phyloP scores from a whole-genome alignment of 2,329 filamentous ascomycete genomes.

The Aspergillus pseudotamarii region DNA sequence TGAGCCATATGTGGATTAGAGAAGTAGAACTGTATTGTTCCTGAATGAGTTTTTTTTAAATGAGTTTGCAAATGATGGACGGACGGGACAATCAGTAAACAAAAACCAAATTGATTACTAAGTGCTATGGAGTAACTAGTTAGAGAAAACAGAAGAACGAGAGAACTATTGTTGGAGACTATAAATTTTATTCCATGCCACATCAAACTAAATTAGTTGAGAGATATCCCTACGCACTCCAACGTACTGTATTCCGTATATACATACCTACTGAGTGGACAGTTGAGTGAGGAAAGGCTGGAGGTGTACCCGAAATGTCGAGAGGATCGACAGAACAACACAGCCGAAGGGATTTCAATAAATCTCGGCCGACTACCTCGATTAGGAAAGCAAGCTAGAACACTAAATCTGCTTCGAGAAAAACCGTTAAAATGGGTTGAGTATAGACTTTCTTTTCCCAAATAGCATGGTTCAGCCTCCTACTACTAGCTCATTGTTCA shows the following conservation, averaged over 20 bases:
- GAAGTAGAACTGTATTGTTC: neutral
- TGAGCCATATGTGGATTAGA: neutral
- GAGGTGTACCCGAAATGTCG: conserved; percentile 2
- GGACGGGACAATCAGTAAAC: neutral
- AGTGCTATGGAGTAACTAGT: no score
- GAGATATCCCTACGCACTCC: neutral
- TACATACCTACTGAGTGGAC: neutral
- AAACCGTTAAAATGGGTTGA: neutral
- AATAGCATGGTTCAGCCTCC: neutral
- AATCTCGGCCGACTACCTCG: neutral
- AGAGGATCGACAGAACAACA: conserved; percentile 6
- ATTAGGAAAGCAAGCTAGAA: conserved; percentile 1
- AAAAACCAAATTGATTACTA: neutral
- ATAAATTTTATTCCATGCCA: neutral
- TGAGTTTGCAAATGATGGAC: neutral
- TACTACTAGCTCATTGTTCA: neutral
- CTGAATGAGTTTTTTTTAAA: neutral
- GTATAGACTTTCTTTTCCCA: neutral
- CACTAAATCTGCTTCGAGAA: neutral
- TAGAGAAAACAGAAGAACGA: neutral
- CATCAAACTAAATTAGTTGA: neutral
- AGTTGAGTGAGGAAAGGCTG: neutral
- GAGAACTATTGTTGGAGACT: neutral
- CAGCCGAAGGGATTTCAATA: conserved; percentile 1
- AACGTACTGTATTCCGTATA: neutral